Evolutionary conservation across 1,284 basidiomycete species (phyloP).

Genomic region (Athelia sp.): DNA sequence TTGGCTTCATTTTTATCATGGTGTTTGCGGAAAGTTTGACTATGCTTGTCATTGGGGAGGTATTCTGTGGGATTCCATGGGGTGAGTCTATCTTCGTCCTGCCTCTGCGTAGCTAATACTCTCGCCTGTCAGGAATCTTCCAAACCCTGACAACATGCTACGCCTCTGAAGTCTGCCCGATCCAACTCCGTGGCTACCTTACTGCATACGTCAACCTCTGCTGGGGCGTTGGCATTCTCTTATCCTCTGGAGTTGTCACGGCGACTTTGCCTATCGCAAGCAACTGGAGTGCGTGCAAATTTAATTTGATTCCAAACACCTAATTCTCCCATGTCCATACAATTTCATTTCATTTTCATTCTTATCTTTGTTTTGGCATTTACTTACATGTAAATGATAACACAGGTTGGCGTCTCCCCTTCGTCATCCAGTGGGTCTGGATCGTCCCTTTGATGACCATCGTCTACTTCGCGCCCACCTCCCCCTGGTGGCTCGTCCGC

Average conservation of each 20-base stretch:
- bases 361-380: too few species aligned
- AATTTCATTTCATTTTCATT: too few species aligned
- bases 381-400: too few species aligned
- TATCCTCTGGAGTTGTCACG: slow-evolving; percentile 15
- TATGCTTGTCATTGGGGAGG: slow-evolving; percentile 10
- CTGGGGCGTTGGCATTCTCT: slow-evolving; percentile 13
- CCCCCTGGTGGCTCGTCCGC: slow-evolving; percentile 15
- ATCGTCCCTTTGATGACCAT: slow-evolving; percentile 12
- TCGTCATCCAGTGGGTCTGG: slow-evolving; percentile 8
- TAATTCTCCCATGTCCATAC: too few species aligned
- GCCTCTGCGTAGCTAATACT: too few species aligned
- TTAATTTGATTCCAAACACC: too few species aligned
- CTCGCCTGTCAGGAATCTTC: slow-evolving; percentile 3
- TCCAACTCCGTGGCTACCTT: slow-evolving; percentile 14
- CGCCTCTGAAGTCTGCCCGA: slow-evolving; percentile 14
- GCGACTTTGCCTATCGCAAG: slow-evolving; percentile 9
- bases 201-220: slow-evolving; percentile 19
- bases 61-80: slow-evolving; percentile 15
- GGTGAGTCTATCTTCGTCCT: slow-evolving; percentile 1
- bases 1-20: slow-evolving; percentile 12
- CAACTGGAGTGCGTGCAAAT: too few species aligned
- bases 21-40: slow-evolving; percentile 12
- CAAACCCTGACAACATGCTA: slow-evolving; percentile 15
- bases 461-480: slow-evolving; percentile 12
- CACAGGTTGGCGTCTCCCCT: slow-evolving; percentile 5